Base-by-base conservation (phyloP, 345 rosid genomes). In the Corchorus olitorius region DNA sequence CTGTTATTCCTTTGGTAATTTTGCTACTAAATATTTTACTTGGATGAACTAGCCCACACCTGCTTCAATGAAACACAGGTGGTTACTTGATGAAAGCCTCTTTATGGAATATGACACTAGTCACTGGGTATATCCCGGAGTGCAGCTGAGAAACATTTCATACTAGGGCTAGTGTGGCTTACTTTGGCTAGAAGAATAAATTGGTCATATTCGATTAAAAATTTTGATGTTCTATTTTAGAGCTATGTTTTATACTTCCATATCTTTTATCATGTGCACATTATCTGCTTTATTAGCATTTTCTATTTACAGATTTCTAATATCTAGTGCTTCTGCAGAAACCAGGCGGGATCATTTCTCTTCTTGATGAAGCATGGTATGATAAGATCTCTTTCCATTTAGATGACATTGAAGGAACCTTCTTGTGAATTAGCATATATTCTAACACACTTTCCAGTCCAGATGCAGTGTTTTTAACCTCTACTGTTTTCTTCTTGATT, bases 301-400 rank as follows among this genome's bases (percentile, higher is more conserved):
- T 27, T 27, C 27, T 27, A 27, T 27, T 27, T 27, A 27, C 27
- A 27, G 27, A 63, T 76, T 53, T 81, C 81, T 76, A 65, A 81
- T 74, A 72, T 70, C 43, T 78, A 34, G 27, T 83, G 70, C 81
- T 81, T 72, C 82, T 83, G 84, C 97, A 94, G 99, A 93, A 93
- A 86, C 90, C 98, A 4, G 95, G 95, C 41, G 98, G 99, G 78
- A 88, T 93, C 77, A 90, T 94, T 75, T 85, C 98, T 66, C 87
- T 94, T 78, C 93, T 94, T 34, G 98, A 93, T 77, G 99, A 94
- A 84, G 93, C 97, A 75, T 93, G 99, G 99, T 94, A 94, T 53
- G 82, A 64, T 67, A 52, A 65, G 4, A 14, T 70, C 65, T 73
- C 60, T 81, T 74, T 75, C 19, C 76, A 59, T 65, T 27, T 53